Conservation (phyloP, 108 stramenopile species). For the Fragilariopsis cylindrus region DNA sequence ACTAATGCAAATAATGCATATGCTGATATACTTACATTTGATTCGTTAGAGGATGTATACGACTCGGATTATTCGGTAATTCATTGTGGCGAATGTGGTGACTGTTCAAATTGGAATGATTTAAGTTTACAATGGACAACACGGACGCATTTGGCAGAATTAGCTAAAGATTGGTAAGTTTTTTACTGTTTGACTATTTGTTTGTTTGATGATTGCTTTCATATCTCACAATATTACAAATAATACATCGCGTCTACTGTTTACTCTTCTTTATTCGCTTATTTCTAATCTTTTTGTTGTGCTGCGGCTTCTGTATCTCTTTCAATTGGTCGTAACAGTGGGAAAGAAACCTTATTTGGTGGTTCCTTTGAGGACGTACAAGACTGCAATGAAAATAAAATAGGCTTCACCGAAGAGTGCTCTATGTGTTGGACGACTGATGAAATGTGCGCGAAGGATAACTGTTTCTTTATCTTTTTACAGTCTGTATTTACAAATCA, state of each 20-base stretch:
- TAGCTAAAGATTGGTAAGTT: constrained; percentile 25
- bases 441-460: constrained; percentile 49
- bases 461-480: constrained; percentile 55
- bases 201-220: too few relatives aligned
- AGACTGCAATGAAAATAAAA: constrained; percentile 39
- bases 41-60: constrained; percentile 33
- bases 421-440: constrained; percentile 58
- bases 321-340: background rate
- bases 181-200: background rate
- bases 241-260: too few relatives aligned
- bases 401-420: constrained; percentile 46
- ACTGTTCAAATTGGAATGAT: constrained; percentile 56
- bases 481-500: constrained; percentile 51
- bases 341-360: constrained; percentile 38
- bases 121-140: constrained; percentile 47
- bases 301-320: too few relatives aligned
- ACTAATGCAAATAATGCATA: constrained; percentile 15
- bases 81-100: constrained; percentile 58
- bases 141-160: constrained; percentile 24
- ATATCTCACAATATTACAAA: too few relatives aligned
- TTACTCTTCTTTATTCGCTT: too few relatives aligned
- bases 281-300: too few relatives aligned
- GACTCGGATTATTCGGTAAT: constrained; percentile 45
- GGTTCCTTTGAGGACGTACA: constrained; percentile 44
- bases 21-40: constrained; percentile 56